Percentiles rank a stretch among this genome's conserved stretches.
Conservation (phyloP, 2,329 filamentous ascomycete genomes). For the Neonectria coccinea region DNA sequence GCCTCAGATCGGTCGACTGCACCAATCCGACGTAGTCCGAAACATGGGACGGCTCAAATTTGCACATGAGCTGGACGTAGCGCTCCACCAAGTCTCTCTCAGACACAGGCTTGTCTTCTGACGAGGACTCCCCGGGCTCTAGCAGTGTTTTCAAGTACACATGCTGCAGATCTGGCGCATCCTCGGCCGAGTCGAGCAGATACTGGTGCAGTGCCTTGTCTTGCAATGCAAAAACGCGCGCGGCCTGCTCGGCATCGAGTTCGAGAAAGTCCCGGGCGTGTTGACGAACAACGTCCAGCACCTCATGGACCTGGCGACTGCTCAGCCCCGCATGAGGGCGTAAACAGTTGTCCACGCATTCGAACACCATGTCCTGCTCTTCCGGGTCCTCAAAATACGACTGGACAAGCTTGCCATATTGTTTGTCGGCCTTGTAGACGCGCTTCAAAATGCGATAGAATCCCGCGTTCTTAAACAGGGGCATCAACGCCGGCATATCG, state of each 20-base stretch:
- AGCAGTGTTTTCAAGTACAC: conserved; percentile 81
- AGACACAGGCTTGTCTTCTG: conserved; percentile 48
- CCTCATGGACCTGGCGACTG: conserved; percentile 77
- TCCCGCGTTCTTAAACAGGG: conserved; percentile 79
- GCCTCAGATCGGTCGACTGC: conserved; percentile 79
- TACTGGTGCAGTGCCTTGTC: conserved; percentile 74
- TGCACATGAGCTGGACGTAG: conserved; percentile 93
- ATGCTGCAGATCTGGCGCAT: conserved; percentile 75
- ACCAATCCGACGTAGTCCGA: conserved; percentile 84
- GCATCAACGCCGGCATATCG: conserved; percentile 80
- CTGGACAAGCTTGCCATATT: conserved; percentile 81
- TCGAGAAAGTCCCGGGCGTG: conserved; percentile 75
- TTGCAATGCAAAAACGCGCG: conserved; percentile 71
- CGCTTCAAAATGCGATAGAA: conserved; percentile 95
- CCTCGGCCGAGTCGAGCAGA: conserved; percentile 71
- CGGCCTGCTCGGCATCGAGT: conserved; percentile 74
- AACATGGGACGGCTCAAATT: conserved; percentile 83
- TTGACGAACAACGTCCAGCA: conserved; percentile 73
- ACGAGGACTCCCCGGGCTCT: conserved; percentile 64
- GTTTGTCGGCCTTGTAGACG: conserved; percentile 82
- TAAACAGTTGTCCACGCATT: conserved; percentile 81
- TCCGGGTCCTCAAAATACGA: conserved; percentile 88
- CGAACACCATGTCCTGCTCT: conserved; percentile 80
- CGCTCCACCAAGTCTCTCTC: conserved; percentile 78
- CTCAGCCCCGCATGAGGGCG: conserved; percentile 71